These are phyloP conservation scores for Deinandra increscens DNA, from an alignment of 129 eudicot species.

Conservation along the genomic window DNA sequence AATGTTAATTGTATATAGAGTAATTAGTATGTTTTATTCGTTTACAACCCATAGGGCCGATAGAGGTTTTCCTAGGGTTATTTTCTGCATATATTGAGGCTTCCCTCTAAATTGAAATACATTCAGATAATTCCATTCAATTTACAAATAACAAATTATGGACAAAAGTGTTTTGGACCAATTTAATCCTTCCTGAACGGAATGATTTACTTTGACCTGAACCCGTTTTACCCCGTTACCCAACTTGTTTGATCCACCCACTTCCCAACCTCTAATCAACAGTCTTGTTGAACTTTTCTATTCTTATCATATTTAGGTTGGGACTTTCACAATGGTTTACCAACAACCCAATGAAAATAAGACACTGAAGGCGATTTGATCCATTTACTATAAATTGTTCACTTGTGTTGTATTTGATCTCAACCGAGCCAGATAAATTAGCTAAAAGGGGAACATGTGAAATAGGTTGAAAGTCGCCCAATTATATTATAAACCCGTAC, in stretches of 20 bases:
- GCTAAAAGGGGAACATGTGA: conserved; percentile 9
- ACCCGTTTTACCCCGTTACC: not conserved
- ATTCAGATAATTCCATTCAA: no score
- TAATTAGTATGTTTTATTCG: no score
- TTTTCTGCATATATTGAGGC: no score
- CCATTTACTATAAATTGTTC: not conserved
- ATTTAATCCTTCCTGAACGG: not conserved
- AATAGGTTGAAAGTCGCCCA: not conserved
- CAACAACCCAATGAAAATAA: conserved; percentile 8
- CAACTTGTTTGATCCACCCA: not conserved
- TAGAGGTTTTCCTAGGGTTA: no score
- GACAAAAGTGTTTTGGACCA: not conserved
- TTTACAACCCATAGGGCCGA: no score
- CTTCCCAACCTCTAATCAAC: not conserved
- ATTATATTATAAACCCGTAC: not conserved
- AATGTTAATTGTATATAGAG: not conserved
- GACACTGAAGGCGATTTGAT: not conserved
- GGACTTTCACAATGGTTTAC: not conserved
- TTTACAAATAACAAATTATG: not conserved
- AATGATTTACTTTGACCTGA: not conserved
- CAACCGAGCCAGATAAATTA: not conserved
- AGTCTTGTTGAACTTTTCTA: not conserved
- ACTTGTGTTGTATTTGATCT: not conserved
- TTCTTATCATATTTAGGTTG: not conserved
- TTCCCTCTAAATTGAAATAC: no score